Evolutionary conservation across 305 asterid species (phyloP), one percentile per base, ranked within the genome.

Genomic region (Lippia alba): DNA sequence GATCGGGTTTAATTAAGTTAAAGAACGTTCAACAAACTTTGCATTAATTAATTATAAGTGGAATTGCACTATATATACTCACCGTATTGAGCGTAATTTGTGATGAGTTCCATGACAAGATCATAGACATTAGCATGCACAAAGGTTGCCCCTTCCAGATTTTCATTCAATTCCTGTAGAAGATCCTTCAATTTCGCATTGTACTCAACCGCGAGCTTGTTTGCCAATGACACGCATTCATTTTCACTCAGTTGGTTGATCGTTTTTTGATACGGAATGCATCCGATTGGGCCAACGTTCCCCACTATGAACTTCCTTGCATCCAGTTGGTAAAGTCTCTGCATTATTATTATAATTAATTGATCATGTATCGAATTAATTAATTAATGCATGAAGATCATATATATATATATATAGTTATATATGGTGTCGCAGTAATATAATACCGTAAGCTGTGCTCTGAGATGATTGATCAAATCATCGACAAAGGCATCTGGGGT

Each of bases 181-280:
- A 94, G 81, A 80, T 86, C 91, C 71, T 79, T 88, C 76, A 94
- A 74, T 40, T 84, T 70, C 3, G 77, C 82, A 58, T 94, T 94
- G 74, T 94, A 94, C 56, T 86, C 96, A 64, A 72, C 75, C 10
- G 99, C 99, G 24, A 94, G 90, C 78, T 91, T 75, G 56, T 91
- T 88, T 14, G 99, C 96, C 6, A 94, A 70, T 33, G 86, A 81
- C 24, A 87, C 99, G 34, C 99, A 94, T 64, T 94, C 91, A 1
- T 50, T 56, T 33, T 79, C 91, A 18, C 17, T 79, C 14, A 94
- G 72, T 57, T 89, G 97, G 32, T 94, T 94, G 4, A 94, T 89
- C 8, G 96, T 89, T 70, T 88, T 89, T 61, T 94, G 99, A 72
- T 94, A 94, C 0, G 99, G 99, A 58, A 94, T 94, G 84, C 99